A percentile compares a stretch with the other conserved stretches of the same genome.
phyloP scores from a whole-genome alignment of 2,329 filamentous ascomycete genomes.

The Exophiala aquamarina region DNA sequence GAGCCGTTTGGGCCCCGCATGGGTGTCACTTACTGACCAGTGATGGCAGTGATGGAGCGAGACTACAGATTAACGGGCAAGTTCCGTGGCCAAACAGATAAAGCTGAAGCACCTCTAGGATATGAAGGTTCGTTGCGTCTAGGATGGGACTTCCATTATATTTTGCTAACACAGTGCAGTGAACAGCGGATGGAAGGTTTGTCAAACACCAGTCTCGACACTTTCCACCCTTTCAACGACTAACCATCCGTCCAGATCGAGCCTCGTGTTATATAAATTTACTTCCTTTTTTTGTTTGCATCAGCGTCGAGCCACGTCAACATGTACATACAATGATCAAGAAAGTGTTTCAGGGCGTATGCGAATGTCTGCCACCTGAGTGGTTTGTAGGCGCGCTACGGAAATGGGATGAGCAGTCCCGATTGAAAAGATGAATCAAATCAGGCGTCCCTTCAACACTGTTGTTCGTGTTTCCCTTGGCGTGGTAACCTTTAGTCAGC shows the following conservation, averaged over 20 bases:
- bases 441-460: too few relatives aligned
- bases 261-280: slow-evolving; percentile 27
- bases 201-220: background rate
- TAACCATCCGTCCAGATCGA: slow-evolving; percentile 20
- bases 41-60: slow-evolving; percentile 64
- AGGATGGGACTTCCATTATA: background rate
- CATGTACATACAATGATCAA: too few relatives aligned
- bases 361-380: too few relatives aligned
- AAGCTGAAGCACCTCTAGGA: slow-evolving; percentile 56
- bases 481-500: too few relatives aligned
- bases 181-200: slow-evolving; percentile 68
- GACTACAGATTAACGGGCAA: slow-evolving; percentile 63
- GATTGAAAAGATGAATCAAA: too few relatives aligned
- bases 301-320: too few relatives aligned
- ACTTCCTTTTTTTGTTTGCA: too few relatives aligned
- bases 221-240: background rate
- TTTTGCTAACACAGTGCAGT: slow-evolving; percentile 34
- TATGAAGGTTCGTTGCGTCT: slow-evolving; percentile 50
- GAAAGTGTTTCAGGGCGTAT: too few relatives aligned
- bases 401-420: too few relatives aligned
- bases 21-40: slow-evolving; percentile 7
- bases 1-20: background rate
- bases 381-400: too few relatives aligned
- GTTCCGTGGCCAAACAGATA: slow-evolving; percentile 62
- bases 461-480: too few relatives aligned